Percentiles rank a stretch among this genome's conserved stretches.
These are phyloP conservation scores for Arabidopsis lyrata DNA, from an alignment of 441 rosid species.

Conservation along the genomic window DNA sequence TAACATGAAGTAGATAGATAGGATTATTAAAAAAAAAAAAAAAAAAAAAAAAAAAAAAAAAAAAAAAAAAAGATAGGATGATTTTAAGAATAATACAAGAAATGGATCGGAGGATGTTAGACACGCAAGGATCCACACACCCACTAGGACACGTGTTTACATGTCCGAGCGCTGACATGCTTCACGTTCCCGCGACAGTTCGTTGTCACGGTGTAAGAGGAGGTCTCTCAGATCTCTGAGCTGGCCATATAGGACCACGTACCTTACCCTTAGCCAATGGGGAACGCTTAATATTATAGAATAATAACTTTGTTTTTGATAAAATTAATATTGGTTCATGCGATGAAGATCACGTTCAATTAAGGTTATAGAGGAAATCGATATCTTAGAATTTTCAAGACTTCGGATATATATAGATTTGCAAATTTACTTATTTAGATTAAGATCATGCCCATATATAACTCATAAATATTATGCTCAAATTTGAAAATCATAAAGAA, in stretches of 20 bases:
- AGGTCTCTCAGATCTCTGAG: slow-evolving; percentile 23
- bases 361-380: neutral
- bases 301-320: neutral
- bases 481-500: neutral
- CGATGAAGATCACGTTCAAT: too few species aligned
- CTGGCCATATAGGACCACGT: slow-evolving; percentile 29
- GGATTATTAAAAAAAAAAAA: too few species aligned
- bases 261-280: slow-evolving; percentile 25
- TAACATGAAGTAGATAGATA: neutral
- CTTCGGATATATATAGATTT: neutral
- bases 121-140: slow-evolving; percentile 26
- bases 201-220: slow-evolving; percentile 24
- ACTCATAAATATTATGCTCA: neutral
- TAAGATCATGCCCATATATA: neutral
- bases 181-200: slow-evolving; percentile 41
- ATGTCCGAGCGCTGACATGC: slow-evolving; percentile 41
- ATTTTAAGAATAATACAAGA: slow-evolving; percentile 12
- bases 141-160: slow-evolving; percentile 43
- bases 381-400: neutral
- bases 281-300: neutral
- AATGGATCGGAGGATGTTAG: neutral
- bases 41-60: too few species aligned
- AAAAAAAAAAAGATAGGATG: too few species aligned
- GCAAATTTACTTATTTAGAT: neutral
- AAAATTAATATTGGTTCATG: too few species aligned